Base-by-base conservation (phyloP, 2,329 filamentous ascomycete genomes). In the Pestalotiopsis sp. region DNA sequence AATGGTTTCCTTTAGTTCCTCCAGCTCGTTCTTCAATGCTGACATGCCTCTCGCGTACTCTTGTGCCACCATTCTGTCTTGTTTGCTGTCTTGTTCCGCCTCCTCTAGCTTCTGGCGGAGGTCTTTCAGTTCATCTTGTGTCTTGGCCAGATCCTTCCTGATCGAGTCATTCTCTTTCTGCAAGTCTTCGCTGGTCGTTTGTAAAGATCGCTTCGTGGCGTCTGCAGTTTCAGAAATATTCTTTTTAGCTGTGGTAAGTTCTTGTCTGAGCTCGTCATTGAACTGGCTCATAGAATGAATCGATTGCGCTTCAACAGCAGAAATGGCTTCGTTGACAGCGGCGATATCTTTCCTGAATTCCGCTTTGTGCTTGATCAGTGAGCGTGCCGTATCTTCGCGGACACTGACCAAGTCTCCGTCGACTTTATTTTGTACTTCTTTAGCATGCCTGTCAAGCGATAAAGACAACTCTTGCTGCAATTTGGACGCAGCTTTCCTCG, bases 1-100 rank as follows among this genome's bases (percentile, higher is more conserved):
- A 14, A 80, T 49, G 13, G 77, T 76, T 7, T 77, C 70, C 41
- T 74, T 73, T 13, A 80, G 70, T 56, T 77, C 72, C 45, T 75
- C 71, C 25, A 83, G 36, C 62, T 83, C 81, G 12, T 71, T 69
- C n/a, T 76, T 75, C 31, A 83, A 68, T 0, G 59, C 14, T 39
- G 31, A 62, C 27, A 62, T 27, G 36, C 38, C 59, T 31, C 20
- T 39, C 17, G 59, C 59, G 11, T 62, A 62, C 17, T 27, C 27
- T 36, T 20, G 27, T 4, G 59, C 31, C 13, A 13, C 59, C 38
- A 9, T 20, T 5, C 59, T 62, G 31, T 38, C 31, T n/a, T 62
- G 27, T 62, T 39, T 59, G 20, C 57, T 20, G 12, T 59, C 27
- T 36, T 59, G 23, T 36, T 36, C 27, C 12, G 57, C 57, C 12